Evolutionary conservation across 495 filamentous ascomycete genomes (phyloP).

Genomic region (Pyrenopolyporus hunteri): DNA sequence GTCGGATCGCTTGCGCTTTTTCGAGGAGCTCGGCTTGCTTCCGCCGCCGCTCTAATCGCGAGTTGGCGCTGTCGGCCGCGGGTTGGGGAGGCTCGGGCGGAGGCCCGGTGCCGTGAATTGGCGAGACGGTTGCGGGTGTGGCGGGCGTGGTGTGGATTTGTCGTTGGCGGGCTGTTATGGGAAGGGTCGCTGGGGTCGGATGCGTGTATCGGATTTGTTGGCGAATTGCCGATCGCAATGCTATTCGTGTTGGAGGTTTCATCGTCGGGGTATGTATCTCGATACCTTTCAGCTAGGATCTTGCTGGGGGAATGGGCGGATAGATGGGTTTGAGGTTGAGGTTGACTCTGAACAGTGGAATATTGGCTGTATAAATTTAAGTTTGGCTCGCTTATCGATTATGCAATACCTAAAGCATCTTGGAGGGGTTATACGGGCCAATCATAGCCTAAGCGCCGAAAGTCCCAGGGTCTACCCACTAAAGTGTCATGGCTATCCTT

Average conservation of each 20-base stretch:
- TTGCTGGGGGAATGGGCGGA: no score
- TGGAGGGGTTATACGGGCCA: neutral
- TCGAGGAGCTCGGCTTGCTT: constrained; percentile 61
- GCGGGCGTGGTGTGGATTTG: constrained; percentile 50
- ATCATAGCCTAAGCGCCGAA: neutral
- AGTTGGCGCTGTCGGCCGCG: constrained; percentile 53
- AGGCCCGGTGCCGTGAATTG: constrained; percentile 81
- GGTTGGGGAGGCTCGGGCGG: constrained; percentile 78
- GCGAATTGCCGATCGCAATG: constrained; percentile 30
- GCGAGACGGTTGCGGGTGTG: constrained; percentile 56
- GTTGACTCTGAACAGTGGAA: neutral
- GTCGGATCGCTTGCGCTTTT: constrained; percentile 52
- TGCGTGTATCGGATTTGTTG: constrained; percentile 21
- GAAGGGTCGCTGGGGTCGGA: constrained; percentile 4
- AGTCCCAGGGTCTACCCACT: no score
- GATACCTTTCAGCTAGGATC: no score
- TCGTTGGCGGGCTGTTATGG: constrained; percentile 24
- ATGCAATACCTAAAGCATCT: constrained; percentile 17
- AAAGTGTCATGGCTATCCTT: no score
- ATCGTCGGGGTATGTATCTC: constrained; percentile 35
- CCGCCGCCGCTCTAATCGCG: constrained; percentile 58
- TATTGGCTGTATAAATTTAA: constrained; percentile 11
- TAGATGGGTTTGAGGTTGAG: constrained; percentile 3
- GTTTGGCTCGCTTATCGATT: constrained; percentile 35
- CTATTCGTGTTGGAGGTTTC: constrained; percentile 46